phyloP scores from a whole-genome alignment of 192 early-diverging fungal genomes.

The Umbelopsis sp. region DNA sequence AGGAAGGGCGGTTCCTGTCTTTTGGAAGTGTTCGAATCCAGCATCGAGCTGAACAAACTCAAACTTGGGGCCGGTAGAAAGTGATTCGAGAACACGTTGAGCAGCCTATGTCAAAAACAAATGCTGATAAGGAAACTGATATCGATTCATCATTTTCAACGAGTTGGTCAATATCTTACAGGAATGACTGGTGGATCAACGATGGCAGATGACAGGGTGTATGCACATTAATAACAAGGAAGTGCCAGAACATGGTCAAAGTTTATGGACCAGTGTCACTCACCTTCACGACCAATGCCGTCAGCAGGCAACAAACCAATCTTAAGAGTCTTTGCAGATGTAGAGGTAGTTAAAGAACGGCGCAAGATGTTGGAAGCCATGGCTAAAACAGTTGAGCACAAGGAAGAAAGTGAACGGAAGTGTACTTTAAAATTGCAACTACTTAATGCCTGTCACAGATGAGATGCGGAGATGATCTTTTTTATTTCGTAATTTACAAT shows the following conservation, averaged over 20 bases:
- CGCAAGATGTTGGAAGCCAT: conserved; percentile 40
- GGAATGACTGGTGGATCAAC: conserved; percentile 24
- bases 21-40: conserved; percentile 95
- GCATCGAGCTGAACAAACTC: conserved; percentile 86
- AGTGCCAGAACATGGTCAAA: background rate
- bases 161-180: background rate
- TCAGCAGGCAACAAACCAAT: conserved; percentile 96
- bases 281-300: conserved; percentile 96
- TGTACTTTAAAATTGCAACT: background rate
- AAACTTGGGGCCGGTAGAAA: conserved; percentile 66
- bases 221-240: background rate
- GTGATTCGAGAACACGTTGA: conserved; percentile 81
- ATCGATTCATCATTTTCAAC: background rate
- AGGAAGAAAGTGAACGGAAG: background rate
- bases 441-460: conserved; percentile 3
- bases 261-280: background rate
- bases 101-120: conserved; percentile 65
- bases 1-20: conserved; percentile 91
- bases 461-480: conserved; percentile 20
- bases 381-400: background rate
- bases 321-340: conserved; percentile 53
- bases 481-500: background rate
- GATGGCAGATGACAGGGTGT: background rate
- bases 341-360: conserved; percentile 39
- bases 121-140: background rate